Percentiles rank a stretch among this genome's conserved stretches.
These are phyloP conservation scores for Oemleria cerasiformis DNA, from an alignment of 306 rosid genomes.

Conservation along the genomic window DNA sequence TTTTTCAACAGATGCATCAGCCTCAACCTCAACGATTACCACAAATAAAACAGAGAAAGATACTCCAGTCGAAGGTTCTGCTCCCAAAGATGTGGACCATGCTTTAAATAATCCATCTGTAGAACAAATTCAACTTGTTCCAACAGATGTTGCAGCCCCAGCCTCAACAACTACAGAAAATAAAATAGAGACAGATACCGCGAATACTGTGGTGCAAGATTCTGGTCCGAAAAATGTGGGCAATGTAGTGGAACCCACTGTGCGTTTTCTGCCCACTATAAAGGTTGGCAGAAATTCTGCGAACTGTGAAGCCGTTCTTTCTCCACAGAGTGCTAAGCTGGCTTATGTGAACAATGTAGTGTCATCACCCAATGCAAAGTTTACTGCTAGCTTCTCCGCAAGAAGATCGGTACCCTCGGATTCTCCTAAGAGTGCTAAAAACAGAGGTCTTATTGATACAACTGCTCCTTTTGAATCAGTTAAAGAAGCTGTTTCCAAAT, in stretches of 20 bases:
- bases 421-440: slow-evolving; percentile 39
- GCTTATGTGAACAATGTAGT: slow-evolving; percentile 17
- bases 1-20: slow-evolving; percentile 31
- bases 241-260: slow-evolving; percentile 19
- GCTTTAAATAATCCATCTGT: slow-evolving; percentile 15
- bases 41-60: slow-evolving; percentile 6
- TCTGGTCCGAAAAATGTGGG: slow-evolving; percentile 29
- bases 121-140: slow-evolving; percentile 36
- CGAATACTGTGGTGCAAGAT: slow-evolving; percentile 26
- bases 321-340: slow-evolving; percentile 24
- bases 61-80: slow-evolving; percentile 11
- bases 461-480: slow-evolving; percentile 96
- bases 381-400: slow-evolving; percentile 9
- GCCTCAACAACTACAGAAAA: slow-evolving; percentile 24
- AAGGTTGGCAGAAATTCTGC: slow-evolving; percentile 20
- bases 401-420: slow-evolving; percentile 31
- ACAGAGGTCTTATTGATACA: slow-evolving; percentile 75
- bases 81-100: slow-evolving; percentile 6
- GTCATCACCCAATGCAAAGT: slow-evolving; percentile 14
- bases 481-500: slow-evolving; percentile 95
- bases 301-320: slow-evolving; percentile 11
- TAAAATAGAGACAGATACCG: slow-evolving; percentile 25
- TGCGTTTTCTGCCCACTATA: slow-evolving; percentile 20
- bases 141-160: slow-evolving; percentile 31
- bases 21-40: slow-evolving; percentile 1